Conservation (phyloP, 176 grass and related monocot species). For the Zoysia japonica region DNA sequence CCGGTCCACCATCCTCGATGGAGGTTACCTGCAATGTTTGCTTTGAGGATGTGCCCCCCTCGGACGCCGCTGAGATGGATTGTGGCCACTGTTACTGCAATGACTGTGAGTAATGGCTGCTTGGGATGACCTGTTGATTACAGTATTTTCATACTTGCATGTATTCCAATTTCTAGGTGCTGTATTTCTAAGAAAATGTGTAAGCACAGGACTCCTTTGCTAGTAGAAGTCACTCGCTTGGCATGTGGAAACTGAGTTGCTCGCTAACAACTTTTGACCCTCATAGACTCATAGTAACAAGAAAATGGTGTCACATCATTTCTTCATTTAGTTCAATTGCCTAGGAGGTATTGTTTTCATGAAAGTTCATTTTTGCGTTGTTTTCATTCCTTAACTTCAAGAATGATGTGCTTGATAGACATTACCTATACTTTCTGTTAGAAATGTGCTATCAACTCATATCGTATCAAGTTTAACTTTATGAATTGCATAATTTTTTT, state of each 20-base stretch:
- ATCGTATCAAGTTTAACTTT: neutral
- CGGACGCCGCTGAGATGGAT: slow-evolving; percentile 73
- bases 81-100: slow-evolving; percentile 94
- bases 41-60: slow-evolving; percentile 58
- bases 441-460: neutral
- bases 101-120: slow-evolving; percentile 59
- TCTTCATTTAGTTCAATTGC: slow-evolving; percentile 4
- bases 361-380: neutral
- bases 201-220: neutral
- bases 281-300: neutral
- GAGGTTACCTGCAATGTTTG: slow-evolving; percentile 74
- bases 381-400: neutral
- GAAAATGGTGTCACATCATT: neutral
- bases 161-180: neutral
- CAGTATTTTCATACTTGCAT: slow-evolving; percentile 19
- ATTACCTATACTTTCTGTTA: slow-evolving; percentile 9
- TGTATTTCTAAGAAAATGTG: slow-evolving; percentile 11
- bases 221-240: slow-evolving; percentile 2
- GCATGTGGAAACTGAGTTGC: slow-evolving; percentile 10
- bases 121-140: neutral
- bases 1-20: neutral
- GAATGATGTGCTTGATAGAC: neutral
- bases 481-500: neutral
- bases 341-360: neutral
- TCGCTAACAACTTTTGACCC: slow-evolving; percentile 1